Base-by-base conservation (phyloP, 2,329 filamentous ascomycete species). In the Paraconiothyrium sp. region DNA sequence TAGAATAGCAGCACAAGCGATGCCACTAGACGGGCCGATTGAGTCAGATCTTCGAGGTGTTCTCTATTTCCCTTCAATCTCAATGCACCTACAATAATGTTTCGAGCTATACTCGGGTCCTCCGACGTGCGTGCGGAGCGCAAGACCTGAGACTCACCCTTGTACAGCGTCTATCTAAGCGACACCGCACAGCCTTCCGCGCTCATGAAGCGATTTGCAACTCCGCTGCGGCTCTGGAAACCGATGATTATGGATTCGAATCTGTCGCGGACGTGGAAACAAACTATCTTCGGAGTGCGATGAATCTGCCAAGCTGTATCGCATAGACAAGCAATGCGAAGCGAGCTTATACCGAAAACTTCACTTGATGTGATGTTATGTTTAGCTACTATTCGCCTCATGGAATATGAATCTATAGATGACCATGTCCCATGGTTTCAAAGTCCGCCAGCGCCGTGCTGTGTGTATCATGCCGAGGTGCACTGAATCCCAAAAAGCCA, bases 401-500 rank as follows among this genome's bases (percentile, higher is more conserved):
- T 8, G 16, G 11, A 50, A 50, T 14, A 22, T 10, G 47, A 9
- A 34, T 32, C 20, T 22, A 34, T 9, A 32, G 7, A 50, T 4
- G 16, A 50, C 30, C 1, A 20, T 4, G 5, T 16, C 11, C 30
- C 11, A 1, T 20, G 11, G 10, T 10, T 34, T 35, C 9, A 5
- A 34, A 34, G 39, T 4, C 52, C 14, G 62, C 41, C 52, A 57
- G 58, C 59, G 35, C 66, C 62, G 60, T 58, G 54, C 56, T 58
- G 27, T 6, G 27, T 22, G 32, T 32, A 58, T 48, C 51, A 55
- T 61, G 57, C 57, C 59, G 20, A 43, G 16, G 34, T 41, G 39
- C n/a, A 30, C 20, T 22, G 9, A 20, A 20, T 34, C 30, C 16
- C 9, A 20, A 14, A 52, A 24, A 16, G 32, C 16, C 24, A 51